phyloP scores from a whole-genome alignment of 495 filamentous ascomycete species.

The Chaetomidium leptoderma region DNA sequence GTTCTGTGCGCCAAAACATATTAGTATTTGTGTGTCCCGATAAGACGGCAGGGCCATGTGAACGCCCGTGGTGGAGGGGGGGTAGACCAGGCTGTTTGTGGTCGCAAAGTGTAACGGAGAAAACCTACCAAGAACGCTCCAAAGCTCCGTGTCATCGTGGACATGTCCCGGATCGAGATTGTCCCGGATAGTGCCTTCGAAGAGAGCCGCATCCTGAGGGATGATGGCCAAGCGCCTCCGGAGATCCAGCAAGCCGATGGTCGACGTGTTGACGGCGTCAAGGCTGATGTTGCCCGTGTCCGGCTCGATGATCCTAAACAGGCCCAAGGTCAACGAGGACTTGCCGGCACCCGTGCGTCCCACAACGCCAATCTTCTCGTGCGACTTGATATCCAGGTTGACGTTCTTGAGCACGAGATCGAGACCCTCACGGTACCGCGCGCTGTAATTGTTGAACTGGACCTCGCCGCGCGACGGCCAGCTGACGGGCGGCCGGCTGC shows the following conservation, averaged over 20 bases:
- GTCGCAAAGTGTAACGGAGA: conserved; percentile 12
- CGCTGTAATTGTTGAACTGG: conserved; percentile 88
- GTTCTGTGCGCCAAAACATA: conserved; percentile 54
- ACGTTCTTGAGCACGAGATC: conserved; percentile 92
- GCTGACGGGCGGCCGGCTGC: conserved; percentile 76
- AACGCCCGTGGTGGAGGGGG: conserved; percentile 14
- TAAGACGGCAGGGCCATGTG: conserved; percentile 22
- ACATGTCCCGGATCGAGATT: conserved; percentile 94
- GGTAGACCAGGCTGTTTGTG: not conserved
- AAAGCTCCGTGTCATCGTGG: conserved; percentile 95
- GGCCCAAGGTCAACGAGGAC: conserved; percentile 84
- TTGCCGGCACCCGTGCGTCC: conserved; percentile 96
- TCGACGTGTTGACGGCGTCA: conserved; percentile 82
- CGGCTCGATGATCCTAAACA: conserved; percentile 95
- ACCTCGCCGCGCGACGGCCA: conserved; percentile 93
- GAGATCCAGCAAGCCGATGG: conserved; percentile 85
- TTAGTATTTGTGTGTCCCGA: conserved; percentile 24
- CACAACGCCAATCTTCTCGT: conserved; percentile 97
- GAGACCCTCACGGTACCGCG: conserved; percentile 81
- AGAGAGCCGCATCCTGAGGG: conserved; percentile 95
- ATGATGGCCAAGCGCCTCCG: conserved; percentile 93
- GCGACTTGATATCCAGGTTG: conserved; percentile 84
- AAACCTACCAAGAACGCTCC: conserved; percentile 85
- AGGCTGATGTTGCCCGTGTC: conserved; percentile 77
- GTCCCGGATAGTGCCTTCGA: conserved; percentile 92